Conservation (phyloP, 2,329 filamentous ascomycete species). For the Chaetomium globosum region DNA sequence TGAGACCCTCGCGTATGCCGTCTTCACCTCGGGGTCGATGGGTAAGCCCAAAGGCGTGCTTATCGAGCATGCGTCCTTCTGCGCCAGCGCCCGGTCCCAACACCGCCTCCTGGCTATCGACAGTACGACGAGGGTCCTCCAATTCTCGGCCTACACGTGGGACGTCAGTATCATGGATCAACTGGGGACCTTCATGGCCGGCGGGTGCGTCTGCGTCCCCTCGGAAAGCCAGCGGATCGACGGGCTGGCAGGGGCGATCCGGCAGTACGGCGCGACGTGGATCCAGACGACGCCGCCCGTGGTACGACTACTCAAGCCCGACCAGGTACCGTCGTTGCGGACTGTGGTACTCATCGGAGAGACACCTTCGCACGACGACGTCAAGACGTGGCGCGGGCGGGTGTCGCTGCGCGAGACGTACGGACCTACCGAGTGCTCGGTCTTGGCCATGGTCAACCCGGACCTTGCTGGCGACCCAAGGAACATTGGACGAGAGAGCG, state of each 20-base stretch:
- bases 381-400: conserved; percentile 8
- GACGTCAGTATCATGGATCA: conserved; percentile 2
- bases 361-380: conserved; percentile 6
- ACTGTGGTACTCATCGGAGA: conserved; percentile 6
- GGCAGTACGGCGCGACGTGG: conserved; percentile 7
- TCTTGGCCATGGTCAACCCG: conserved; percentile 4
- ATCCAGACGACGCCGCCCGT: conserved; percentile 7
- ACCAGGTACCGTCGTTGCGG: conserved; percentile 5
- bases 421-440: conserved; percentile 3
- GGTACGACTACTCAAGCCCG: background rate
- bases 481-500: conserved; percentile 2
- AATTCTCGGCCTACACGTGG: conserved; percentile 5
- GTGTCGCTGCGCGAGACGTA: conserved; percentile 8
- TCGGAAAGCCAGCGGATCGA: conserved; percentile 8
- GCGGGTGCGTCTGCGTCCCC: conserved; percentile 2
- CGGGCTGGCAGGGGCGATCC: conserved; percentile 2
- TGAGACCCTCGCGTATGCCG: conserved; percentile 7
- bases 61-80: conserved; percentile 4
- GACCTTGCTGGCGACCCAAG: conserved; percentile 5
- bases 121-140: conserved; percentile 1
- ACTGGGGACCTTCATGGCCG: conserved; percentile 3
- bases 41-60: conserved; percentile 5
- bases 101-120: conserved; percentile 5
- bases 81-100: conserved; percentile 8
- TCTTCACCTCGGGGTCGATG: conserved; percentile 9